Conservation (phyloP, 805 yeast genomes). For the Candida argentea region DNA sequence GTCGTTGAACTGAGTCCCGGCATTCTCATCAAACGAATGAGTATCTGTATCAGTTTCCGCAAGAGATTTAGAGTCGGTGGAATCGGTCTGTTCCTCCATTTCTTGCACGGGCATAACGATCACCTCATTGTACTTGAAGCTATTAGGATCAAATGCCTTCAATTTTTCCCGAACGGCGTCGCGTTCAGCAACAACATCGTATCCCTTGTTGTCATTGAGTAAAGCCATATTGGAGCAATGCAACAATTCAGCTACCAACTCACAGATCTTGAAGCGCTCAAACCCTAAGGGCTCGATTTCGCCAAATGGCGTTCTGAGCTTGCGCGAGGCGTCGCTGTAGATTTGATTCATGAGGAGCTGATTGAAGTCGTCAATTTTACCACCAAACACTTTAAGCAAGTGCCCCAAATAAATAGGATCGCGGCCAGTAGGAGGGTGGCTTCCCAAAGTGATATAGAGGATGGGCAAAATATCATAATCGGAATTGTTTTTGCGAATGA, state of each 20-base stretch:
- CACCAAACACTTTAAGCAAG: conserved; percentile 30
- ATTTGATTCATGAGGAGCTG: conserved; percentile 18
- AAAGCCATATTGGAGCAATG: conserved; percentile 40
- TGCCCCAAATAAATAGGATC: conserved; percentile 39
- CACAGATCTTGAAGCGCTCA: conserved; percentile 37
- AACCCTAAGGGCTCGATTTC: conserved; percentile 33
- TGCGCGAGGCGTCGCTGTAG: conserved; percentile 8
- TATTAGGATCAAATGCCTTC: conserved; percentile 34
- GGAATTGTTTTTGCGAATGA: conserved; percentile 35
- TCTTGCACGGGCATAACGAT: conserved; percentile 23
- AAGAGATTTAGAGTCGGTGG: conserved; percentile 1
- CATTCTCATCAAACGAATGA: conserved; percentile 2
- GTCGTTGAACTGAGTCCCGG: conserved; percentile 12
- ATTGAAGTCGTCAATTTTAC: conserved; percentile 27
- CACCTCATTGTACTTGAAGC: conserved; percentile 36
- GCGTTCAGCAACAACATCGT: conserved; percentile 27
- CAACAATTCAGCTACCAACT: conserved; percentile 35
- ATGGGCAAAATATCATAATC: conserved; percentile 38
- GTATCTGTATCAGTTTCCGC: conserved; percentile 6
- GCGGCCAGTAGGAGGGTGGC: conserved; percentile 38
- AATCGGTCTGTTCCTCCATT: conserved; percentile 7
- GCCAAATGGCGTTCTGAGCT: conserved; percentile 16
- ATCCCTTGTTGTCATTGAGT: conserved; percentile 34
- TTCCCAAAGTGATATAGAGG: conserved; percentile 32
- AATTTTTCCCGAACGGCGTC: conserved; percentile 28